These are phyloP conservation scores for Macrophomina phaseolina DNA, from an alignment of 2,329 filamentous ascomycete species.

Conservation along the genomic window DNA sequence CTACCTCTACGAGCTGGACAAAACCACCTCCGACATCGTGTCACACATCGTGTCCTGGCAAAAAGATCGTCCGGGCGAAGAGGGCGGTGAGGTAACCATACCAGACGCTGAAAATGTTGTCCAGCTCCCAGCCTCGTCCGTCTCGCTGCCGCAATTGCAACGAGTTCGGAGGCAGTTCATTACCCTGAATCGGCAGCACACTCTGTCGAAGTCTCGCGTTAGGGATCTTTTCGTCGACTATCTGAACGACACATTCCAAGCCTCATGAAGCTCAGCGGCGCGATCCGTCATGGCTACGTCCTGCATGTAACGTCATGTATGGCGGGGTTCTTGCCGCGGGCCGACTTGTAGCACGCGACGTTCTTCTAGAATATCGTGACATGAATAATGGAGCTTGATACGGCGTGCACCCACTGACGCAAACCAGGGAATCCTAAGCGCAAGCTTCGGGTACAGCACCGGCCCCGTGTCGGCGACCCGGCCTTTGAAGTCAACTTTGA, in stretches of 20 bases:
- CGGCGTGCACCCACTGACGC: background rate
- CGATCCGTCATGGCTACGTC: background rate
- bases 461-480: conserved; percentile 21
- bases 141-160: conserved; percentile 78
- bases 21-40: conserved; percentile 77
- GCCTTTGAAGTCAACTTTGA: conserved; percentile 14
- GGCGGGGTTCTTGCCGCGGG: conserved; percentile 20
- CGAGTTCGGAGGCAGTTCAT: conserved; percentile 79
- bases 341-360: conserved; percentile 5
- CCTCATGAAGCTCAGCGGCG: background rate
- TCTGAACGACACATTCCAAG: conserved; percentile 44
- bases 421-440: conserved; percentile 9
- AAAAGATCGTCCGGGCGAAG: conserved; percentile 66
- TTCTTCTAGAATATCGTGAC: conserved; percentile 14
- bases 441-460: conserved; percentile 16
- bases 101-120: conserved; percentile 62
- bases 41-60: conserved; percentile 72
- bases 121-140: conserved; percentile 67
- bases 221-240: conserved; percentile 48
- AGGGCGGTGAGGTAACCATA: conserved; percentile 63
- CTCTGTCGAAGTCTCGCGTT: conserved; percentile 46
- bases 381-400: conserved; percentile 17
- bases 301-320: conserved; percentile 2
- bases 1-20: conserved; percentile 81
- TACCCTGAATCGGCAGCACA: conserved; percentile 72